A percentile compares a stretch with the other conserved stretches of the same genome.
Evolutionary conservation across 116 monocot species (phyloP).

Genomic region (Posidonia oceanica): DNA sequence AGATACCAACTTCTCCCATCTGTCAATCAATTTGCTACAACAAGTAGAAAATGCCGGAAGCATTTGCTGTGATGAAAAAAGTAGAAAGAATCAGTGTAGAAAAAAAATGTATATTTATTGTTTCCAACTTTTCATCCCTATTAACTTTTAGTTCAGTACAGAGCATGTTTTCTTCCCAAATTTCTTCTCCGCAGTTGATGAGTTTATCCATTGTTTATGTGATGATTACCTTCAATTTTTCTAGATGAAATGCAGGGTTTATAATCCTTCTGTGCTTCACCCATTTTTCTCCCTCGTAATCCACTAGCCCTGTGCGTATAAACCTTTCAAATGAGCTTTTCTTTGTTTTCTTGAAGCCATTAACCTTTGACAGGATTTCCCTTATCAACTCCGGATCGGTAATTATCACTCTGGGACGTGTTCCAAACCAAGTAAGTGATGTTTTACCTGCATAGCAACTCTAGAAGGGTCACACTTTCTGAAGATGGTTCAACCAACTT

Average conservation of each 20-base stretch:
- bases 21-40: constrained; percentile 22
- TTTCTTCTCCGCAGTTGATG: too few species aligned
- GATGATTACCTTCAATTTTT: constrained; percentile 36
- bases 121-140: too few species aligned
- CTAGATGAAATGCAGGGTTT: constrained; percentile 35
- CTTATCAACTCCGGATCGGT: constrained; percentile 19
- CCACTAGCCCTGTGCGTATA: constrained; percentile 12
- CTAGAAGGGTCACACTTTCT: background rate
- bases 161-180: too few species aligned
- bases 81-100: too few species aligned
- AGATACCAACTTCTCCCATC: constrained; percentile 27
- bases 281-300: constrained; percentile 42
- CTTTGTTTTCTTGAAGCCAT: constrained; percentile 15
- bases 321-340: background rate
- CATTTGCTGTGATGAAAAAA: constrained; percentile 21
- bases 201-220: too few species aligned
- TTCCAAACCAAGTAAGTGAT: constrained; percentile 22
- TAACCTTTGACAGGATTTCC: constrained; percentile 21
- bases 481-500: background rate
- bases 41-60: constrained; percentile 39
- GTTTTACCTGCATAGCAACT: constrained; percentile 9
- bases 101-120: too few species aligned
- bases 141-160: too few species aligned
- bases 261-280: constrained; percentile 31
- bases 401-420: constrained; percentile 15